A percentile compares a stretch with the other conserved stretches of the same genome.
These are phyloP conservation scores for Taxawa tesnikishii DNA, from an alignment of 2,329 filamentous ascomycete genomes.

Conservation along the genomic window DNA sequence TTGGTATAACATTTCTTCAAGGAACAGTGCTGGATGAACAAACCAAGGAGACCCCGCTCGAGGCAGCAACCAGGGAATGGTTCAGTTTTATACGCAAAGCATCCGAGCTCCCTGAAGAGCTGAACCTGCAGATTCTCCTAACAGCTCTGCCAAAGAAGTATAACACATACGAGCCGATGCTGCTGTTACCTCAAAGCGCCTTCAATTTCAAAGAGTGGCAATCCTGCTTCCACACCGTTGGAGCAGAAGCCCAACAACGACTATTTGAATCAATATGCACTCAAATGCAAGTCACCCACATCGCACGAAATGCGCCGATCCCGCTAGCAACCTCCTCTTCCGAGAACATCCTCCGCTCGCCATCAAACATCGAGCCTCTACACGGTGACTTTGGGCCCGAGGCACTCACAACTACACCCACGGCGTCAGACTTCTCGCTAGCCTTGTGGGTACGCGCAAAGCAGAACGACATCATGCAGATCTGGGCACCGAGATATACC, in stretches of 20 bases:
- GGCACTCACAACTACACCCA: conserved; percentile 14
- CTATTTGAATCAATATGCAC: conserved; percentile 31
- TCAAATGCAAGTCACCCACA: conserved; percentile 38
- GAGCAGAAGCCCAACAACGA: conserved; percentile 15
- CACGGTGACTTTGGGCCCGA: conserved; percentile 62
- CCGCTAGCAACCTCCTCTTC: conserved; percentile 15
- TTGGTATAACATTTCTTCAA: not conserved
- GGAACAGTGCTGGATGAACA: not conserved
- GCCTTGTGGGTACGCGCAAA: conserved; percentile 70
- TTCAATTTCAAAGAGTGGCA: conserved; percentile 25
- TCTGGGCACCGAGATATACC: conserved; percentile 79
- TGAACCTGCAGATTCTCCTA: conserved; percentile 6
- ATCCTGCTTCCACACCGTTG: conserved; percentile 17
- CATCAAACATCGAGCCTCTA: conserved; percentile 56
- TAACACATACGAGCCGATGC: conserved; percentile 44
- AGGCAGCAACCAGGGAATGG: not conserved
- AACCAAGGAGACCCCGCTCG: not conserved
- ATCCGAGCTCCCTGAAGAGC: not conserved
- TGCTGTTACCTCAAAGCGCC: conserved; percentile 41
- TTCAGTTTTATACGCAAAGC: not conserved
- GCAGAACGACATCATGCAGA: conserved; percentile 66
- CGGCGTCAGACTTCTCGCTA: conserved; percentile 42
- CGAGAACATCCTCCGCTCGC: conserved; percentile 60
- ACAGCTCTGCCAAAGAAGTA: conserved; percentile 25
- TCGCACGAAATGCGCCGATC: conserved; percentile 49